Conservation (phyloP, 2,329 filamentous ascomycete species). For the Ophiobolus disseminans region DNA sequence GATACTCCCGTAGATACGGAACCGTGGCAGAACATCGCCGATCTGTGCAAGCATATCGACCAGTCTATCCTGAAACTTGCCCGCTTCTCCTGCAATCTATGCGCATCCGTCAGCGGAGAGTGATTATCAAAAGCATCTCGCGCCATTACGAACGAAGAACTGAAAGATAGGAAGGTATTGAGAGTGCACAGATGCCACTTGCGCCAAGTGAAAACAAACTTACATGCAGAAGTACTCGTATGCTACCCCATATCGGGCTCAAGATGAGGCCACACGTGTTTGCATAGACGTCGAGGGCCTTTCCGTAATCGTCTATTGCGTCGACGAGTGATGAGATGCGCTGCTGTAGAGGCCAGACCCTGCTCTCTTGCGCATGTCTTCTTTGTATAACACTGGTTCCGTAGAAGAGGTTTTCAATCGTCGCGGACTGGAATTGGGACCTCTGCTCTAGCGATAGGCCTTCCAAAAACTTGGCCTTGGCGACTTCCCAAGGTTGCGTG, state of each 20-base stretch:
- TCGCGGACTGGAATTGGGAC: slow-evolving; percentile 20
- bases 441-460: slow-evolving; percentile 14
- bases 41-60: slow-evolving; percentile 31
- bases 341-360: slow-evolving; percentile 18
- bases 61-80: slow-evolving; percentile 26
- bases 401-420: slow-evolving; percentile 31
- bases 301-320: slow-evolving; percentile 25
- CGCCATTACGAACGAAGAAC: neutral
- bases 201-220: neutral
- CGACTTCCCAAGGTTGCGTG: slow-evolving; percentile 28
- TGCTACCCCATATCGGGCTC: slow-evolving; percentile 29
- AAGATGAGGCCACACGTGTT: slow-evolving; percentile 24
- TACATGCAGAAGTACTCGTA: slow-evolving; percentile 27
- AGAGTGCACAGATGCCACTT: too few species aligned
- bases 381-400: slow-evolving; percentile 25
- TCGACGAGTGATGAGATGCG: slow-evolving; percentile 20
- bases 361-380: slow-evolving; percentile 19
- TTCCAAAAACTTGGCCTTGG: slow-evolving; percentile 22
- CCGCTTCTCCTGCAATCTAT: slow-evolving; percentile 23
- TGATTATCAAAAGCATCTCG: neutral
- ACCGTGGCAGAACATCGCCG: slow-evolving; percentile 25
- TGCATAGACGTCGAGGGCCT: slow-evolving; percentile 27
- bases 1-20: slow-evolving; percentile 25
- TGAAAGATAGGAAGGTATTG: neutral
- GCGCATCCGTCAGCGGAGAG: neutral